Evolutionary conservation across 257 asterid genomes (phyloP).

Genomic region (Scutellaria barbata): DNA sequence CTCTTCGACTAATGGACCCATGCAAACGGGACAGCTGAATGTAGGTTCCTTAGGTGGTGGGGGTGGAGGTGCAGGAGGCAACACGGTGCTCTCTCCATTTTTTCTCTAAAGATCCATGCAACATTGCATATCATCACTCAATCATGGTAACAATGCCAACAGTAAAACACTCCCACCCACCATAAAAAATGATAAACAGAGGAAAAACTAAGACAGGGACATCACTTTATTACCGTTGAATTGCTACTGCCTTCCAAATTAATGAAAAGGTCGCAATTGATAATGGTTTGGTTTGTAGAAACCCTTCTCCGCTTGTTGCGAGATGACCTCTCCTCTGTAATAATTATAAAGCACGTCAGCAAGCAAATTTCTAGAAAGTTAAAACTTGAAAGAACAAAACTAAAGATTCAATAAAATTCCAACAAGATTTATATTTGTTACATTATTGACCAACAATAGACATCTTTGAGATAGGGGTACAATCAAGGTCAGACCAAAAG

Average conservation of each 20-base stretch:
- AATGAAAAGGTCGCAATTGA: slow-evolving; percentile 54
- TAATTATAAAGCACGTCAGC: slow-evolving; percentile 31
- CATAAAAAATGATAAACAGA: neutral
- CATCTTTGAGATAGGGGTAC: neutral
- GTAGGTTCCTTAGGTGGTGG: slow-evolving; percentile 70
- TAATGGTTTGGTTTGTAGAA: slow-evolving; percentile 51
- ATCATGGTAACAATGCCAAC: neutral
- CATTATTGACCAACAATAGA: neutral
- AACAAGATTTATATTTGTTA: neutral
- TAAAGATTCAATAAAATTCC: neutral
- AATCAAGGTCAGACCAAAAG: neutral
- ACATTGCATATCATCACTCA: slow-evolving; percentile 9
- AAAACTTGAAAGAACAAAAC: slow-evolving; percentile 14
- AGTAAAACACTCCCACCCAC: neutral
- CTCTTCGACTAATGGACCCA: slow-evolving; percentile 83
- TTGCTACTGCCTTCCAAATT: slow-evolving; percentile 70
- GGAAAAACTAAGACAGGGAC: neutral
- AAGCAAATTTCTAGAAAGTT: slow-evolving; percentile 17
- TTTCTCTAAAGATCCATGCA: slow-evolving; percentile 41
- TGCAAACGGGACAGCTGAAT: slow-evolving; percentile 90
- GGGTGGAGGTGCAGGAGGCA: slow-evolving; percentile 48
- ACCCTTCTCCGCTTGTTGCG: slow-evolving; percentile 64
- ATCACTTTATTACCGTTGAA: slow-evolving; percentile 49
- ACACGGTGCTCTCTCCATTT: slow-evolving; percentile 30
- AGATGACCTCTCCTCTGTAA: slow-evolving; percentile 61